A percentile compares a stretch with the other conserved stretches of the same genome.
Conservation (phyloP, 2,329 filamentous ascomycete species). For the Fusarium sp. region DNA sequence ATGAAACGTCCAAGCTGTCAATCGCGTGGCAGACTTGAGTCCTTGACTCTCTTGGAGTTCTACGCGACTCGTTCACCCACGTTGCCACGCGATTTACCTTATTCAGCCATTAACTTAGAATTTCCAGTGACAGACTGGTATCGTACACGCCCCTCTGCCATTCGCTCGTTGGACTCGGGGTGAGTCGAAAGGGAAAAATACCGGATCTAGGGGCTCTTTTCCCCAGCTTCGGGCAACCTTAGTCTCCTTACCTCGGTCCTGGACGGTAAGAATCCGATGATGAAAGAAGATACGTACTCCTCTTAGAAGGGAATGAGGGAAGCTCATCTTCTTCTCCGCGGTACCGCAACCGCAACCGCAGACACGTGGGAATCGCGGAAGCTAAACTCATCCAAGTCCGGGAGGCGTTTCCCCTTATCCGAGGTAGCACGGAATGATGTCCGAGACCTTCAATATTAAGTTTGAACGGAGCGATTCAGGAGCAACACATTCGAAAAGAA, state of each 20-base stretch:
- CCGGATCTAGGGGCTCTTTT: not conserved
- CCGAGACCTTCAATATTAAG: constrained; percentile 18
- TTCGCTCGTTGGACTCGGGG: constrained; percentile 2
- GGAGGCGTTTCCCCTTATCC: constrained; percentile 17
- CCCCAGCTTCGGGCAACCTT: constrained; percentile 32
- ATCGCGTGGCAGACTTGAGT: constrained; percentile 35
- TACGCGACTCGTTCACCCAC: constrained; percentile 34
- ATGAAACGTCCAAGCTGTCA: constrained; percentile 39
- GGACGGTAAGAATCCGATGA: constrained; percentile 7
- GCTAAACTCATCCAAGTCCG: constrained; percentile 14
- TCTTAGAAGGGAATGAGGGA: no score
- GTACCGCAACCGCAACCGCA: constrained; percentile 15
- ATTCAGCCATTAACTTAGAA: not conserved
- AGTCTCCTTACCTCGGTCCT: constrained; percentile 19
- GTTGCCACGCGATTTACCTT: constrained; percentile 5
- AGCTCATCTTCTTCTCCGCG: no score
- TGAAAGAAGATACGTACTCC: constrained; percentile 1
- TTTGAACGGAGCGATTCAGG: constrained; percentile 24
- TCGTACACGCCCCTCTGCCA: constrained; percentile 22
- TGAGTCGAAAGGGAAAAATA: constrained; percentile 16
- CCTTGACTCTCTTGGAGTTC: constrained; percentile 11
- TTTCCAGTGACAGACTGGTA: not conserved
- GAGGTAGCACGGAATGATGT: constrained; percentile 19
- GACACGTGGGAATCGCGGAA: constrained; percentile 41
- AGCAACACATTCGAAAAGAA: not conserved